Evolutionary conservation across 176 grass and related monocot genomes (phyloP), one percentile per base, ranked within the genome.

Genomic region (Rhynchospora pubera): DNA sequence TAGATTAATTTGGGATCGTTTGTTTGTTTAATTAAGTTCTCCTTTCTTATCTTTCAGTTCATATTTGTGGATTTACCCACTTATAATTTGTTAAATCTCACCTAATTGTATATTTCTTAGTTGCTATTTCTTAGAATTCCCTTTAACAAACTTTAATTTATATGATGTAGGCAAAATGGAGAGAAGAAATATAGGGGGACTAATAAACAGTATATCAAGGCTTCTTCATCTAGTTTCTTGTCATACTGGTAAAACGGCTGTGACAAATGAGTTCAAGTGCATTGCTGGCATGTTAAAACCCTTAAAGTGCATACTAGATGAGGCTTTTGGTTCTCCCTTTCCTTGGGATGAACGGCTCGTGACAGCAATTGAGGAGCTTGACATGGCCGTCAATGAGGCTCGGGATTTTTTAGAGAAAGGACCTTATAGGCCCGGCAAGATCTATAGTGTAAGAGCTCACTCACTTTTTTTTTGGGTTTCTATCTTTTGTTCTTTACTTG

Each of bases 221-320:
- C 80, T 89, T 69, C 76, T 89, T 64, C 87, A 89, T 85, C 79
- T 89, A 7, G 78, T 85, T 59, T 66, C 83, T 83, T 89, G 87
- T 53, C 83, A 89, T 57, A 78, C 78, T 4, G 68, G 28, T 61
- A 89, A 85, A 51, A 82, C 50, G 73, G 68, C 26, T 56, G 64
- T 64, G 34, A 13, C 82, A 65, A 85, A 82, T 34, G 78, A 89
- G 79, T 89, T 83, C 59, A 85, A 74, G 52, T 78, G 66, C 58
- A 89, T 89, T 55, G 84, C 70, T 79, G 83, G 34, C 68, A 83
- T 79, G 77, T 16, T 89, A 42, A 89, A 89, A 50, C 78, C 77
- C 8, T 70, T 89, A 56, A 89, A 89, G 52, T 78, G 79, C 70
- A 43, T 89, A 53, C 84, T 89, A 32, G 83, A 89, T 79, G 87